Base-by-base conservation (phyloP, 2,329 filamentous ascomycete species). In the Diplodia corticola region DNA sequence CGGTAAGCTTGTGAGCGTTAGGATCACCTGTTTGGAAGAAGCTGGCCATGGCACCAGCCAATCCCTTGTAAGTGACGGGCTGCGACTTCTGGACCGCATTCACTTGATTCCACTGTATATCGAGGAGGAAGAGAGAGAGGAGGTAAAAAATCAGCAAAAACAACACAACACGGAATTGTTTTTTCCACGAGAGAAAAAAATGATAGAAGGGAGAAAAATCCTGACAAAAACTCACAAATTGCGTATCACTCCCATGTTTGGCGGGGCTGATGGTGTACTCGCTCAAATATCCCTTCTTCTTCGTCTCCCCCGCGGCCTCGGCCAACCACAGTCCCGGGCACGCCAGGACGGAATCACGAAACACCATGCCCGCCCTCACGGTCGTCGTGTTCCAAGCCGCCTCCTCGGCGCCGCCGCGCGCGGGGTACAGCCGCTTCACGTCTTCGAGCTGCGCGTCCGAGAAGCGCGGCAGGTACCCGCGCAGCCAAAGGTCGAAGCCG, bases 231-330 rank as follows among this genome's bases (percentile, higher is more conserved):
- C 80, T 69, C 72, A 86, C 84, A 72, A 84, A 88, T 51, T 80
- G 79, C 5, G 82, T 84, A 72, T 89, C 87, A 66, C 80, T 83
- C 0, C 82, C 86, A 72, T 89, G 86, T 67, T 80, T 85, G 0
- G 87, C 86, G 0, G 86, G 86, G 6, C 77, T 71, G 63, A 88
- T 88, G 0, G 82, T 85, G 69, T 89, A 89, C 72, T 89, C 85
- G 1, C 84, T 83, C 24, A 88, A 44, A 77, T 84, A 89, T 2
- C 84, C 80, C 1, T 78, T 78, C 22, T 73, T 73, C 0, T 1
- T 15, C 1, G 84, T 78, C 22, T 73, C 73, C 0, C 1, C 20
- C 1, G 84, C 82, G 2, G 79, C 78, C 2, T 74, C 74, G 0
- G 83, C 79, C 68, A 85, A 78, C 87, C 86, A 89, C 68, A 84